Evolutionary conservation across 352 stramenopile genomes (phyloP), one percentile per base, ranked within the genome.

Genomic region (Pythium chondricola): DNA sequence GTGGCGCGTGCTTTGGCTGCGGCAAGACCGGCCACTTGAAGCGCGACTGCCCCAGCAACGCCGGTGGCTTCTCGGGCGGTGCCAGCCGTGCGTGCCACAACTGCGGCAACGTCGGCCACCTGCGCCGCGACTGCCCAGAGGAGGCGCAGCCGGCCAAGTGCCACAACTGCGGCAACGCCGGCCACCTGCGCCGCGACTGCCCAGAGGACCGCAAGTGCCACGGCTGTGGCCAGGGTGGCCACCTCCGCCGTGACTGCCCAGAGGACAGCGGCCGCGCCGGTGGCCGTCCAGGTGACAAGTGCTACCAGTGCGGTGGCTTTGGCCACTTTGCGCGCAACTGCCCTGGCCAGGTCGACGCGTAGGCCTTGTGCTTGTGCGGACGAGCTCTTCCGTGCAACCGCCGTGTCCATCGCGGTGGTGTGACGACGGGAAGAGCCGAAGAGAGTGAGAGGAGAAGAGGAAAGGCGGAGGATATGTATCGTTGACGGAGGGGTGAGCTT

Each of bases 251-350:
- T 25, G 77, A 92, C 64, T 92, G 81, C 66, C 81, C 81, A 10
- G 77, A 92, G 31, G 80, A 88, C 61, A 85, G 64, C 55, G 73
- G 73, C 53, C 58, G 62, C 58, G 72, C 43, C 38, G 64, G 29
- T 33, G 29, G 29, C 13, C 7, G 7, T 13, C 8, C 29, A 13
- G 29, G 71, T 38, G 78, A 89, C 69, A 89, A 89, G 70, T 89
- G 78, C 73, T 89, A 86, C 63, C 78, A 89, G 59, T 89, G 78
- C 60, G 77, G 77, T 36, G 73, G 85, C 52, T 71, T 64, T 6
- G 78, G 74, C 42, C 78, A 90, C 69, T 92, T 73, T 74, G 81
- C 81, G 6, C 81, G 81, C 29, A 85, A 89, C 66, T 92, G 81
- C 74, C 69, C 74, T 30, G 48, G 43, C 38, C 58, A 59, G 35